Evolutionary conservation across 495 filamentous ascomycete species (phyloP).

Genomic region (Penicillium paradoxum): DNA sequence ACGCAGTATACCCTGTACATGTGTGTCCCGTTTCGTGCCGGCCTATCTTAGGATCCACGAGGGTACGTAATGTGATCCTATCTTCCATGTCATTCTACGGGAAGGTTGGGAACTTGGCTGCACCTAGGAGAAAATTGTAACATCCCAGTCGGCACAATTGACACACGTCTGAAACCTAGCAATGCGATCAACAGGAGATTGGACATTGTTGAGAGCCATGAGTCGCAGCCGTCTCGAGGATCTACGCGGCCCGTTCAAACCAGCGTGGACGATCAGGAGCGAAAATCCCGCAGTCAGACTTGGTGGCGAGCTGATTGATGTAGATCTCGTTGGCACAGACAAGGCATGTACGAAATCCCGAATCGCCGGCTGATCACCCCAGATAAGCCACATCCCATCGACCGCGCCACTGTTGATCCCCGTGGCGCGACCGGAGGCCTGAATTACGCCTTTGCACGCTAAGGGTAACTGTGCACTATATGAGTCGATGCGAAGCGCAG

Average conservation of each 20-base stretch:
- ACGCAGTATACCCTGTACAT: too few species aligned
- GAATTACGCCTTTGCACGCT: neutral
- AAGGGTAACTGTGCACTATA: neutral
- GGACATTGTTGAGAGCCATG: neutral
- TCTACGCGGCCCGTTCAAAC: neutral
- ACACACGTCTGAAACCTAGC: neutral
- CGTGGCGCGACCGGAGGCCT: conserved; percentile 11
- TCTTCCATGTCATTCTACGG: neutral
- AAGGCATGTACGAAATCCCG: conserved; percentile 12
- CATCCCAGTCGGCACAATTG: conserved; percentile 1
- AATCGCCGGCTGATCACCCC: conserved; percentile 3
- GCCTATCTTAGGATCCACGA: neutral
- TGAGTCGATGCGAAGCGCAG: conserved; percentile 15
- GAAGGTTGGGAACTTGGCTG: too few species aligned
- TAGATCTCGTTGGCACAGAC: conserved; percentile 7
- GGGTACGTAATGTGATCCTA: neutral
- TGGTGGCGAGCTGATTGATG: conserved; percentile 6
- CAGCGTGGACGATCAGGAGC: neutral
- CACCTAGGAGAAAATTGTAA: neutral
- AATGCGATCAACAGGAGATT: neutral
- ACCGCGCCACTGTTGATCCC: conserved; percentile 7
- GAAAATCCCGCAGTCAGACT: neutral
- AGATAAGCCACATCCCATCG: conserved; percentile 12
- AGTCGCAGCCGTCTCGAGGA: neutral
- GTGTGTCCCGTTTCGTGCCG: neutral